Percentiles rank a stretch among this genome's conserved stretches.
Evolutionary conservation across 2,329 filamentous ascomycete genomes (phyloP).

Genomic region (Graphiopsis chlorocephala): DNA sequence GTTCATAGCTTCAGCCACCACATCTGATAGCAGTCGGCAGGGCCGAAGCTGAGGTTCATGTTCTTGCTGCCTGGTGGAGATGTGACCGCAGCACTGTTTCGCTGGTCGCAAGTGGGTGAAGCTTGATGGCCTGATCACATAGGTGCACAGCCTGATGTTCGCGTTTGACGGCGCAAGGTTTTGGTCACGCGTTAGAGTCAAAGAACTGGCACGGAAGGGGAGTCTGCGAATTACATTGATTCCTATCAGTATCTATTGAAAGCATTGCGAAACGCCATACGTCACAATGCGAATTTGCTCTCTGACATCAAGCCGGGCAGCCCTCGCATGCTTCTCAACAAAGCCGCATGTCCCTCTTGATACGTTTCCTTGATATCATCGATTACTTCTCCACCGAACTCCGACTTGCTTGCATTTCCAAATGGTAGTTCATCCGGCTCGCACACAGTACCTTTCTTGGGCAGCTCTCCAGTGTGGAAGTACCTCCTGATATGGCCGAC

Average conservation of each 20-base stretch:
- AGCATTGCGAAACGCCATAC: not conserved
- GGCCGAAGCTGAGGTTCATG: not conserved
- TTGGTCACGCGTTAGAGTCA: not conserved
- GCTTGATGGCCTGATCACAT: not conserved
- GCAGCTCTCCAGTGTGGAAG: constrained; percentile 34
- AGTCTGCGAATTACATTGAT: not conserved
- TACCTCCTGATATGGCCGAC: constrained; percentile 30
- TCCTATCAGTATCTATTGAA: not conserved
- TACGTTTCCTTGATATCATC: not conserved
- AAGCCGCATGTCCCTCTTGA: not conserved
- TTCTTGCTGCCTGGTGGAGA: not conserved
- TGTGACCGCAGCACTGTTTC: not conserved
- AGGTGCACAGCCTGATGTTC: not conserved
- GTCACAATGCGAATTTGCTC: not conserved
- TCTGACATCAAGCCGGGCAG: not conserved
- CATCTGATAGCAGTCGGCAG: not conserved
- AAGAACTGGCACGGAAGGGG: not conserved
- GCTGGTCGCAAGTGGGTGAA: not conserved
- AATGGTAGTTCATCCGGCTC: constrained; percentile 31
- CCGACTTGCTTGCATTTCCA: not conserved
- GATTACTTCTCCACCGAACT: too few relatives aligned
- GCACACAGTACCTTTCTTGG: constrained; percentile 29
- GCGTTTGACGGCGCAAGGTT: not conserved
- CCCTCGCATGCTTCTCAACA: not conserved
- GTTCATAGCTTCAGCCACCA: not conserved